Base-by-base conservation (phyloP, 176 grass and related monocot genomes). In the Tillandsia fasciculata region DNA sequence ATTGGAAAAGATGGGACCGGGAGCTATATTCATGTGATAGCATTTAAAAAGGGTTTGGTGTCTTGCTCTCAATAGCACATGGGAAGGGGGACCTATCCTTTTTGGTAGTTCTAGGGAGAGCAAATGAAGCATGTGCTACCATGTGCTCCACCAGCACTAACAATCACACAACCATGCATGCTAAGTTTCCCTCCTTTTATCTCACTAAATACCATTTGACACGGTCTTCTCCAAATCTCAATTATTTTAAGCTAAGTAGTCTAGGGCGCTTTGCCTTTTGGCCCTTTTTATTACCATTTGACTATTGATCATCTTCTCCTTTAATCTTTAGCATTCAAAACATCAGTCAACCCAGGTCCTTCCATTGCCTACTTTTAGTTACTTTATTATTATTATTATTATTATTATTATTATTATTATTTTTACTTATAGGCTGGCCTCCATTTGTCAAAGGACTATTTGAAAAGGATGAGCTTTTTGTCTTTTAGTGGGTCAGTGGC, bases 31-130 rank as follows among this genome's bases (percentile, higher is more conserved):
- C 58, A 63, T 63, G 58, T 63, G 58, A 8, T 66, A 27, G 64
- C 64, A 66, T 48, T 66, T 14, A 48, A 42, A 66, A 15, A 33
- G 11, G 29, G 64, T 66, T 66, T 18, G 64, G 64, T 66, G 64
- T 66, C 64, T 48, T 66, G 13, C 29, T 48, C 64, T 2, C 14
- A 66, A 18, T 4, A 9, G 64, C 64, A 66, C 64, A 66, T 66
- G 64, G 64, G 64, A 48, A 58, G 54, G 64, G 27, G 64, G 64
- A 6, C 29, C 12, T 66, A 29, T 48, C 64, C 11, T 9, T 66
- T 48, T 66, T 47, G 5, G 64, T 48, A 66, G 64, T 26, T 27
- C 29, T 42, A 15, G 12, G 10, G 47, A 14, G 47, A 29, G 12
- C 18, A 66, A 66, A 66, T 28, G 64, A 42, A 42, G 28, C 26